Conservation (phyloP, 2,329 filamentous ascomycete genomes). For the Botrytis elliptica region DNA sequence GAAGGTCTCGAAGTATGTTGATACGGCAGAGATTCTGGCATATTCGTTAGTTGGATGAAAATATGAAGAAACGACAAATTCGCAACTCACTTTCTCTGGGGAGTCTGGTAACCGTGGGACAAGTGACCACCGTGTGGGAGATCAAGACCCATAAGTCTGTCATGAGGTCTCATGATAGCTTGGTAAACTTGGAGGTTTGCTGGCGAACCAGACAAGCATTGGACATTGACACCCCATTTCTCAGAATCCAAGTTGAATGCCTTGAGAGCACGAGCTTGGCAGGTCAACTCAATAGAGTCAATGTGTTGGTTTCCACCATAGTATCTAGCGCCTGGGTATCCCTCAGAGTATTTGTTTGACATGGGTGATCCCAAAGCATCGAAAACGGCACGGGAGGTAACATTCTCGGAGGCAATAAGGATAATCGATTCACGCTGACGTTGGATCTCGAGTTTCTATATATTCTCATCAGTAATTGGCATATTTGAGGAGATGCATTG, state of each 20-base stretch:
- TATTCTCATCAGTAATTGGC: constrained; percentile 24
- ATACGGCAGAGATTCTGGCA: constrained; percentile 83
- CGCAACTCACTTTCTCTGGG: constrained; percentile 73
- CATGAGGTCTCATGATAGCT: constrained; percentile 92
- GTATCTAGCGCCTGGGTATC: constrained; percentile 96
- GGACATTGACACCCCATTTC: constrained; percentile 99
- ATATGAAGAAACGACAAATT: background rate
- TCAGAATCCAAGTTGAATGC: constrained; percentile 82
- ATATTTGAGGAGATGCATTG: background rate
- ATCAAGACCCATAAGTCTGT: constrained; percentile 95
- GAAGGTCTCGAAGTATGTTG: constrained; percentile 98
- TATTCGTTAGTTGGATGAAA: constrained; percentile 24
- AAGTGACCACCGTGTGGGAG: constrained; percentile 94
- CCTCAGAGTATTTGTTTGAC: constrained; percentile 99
- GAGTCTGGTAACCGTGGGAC: constrained; percentile 96
- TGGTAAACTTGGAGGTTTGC: constrained; percentile 99
- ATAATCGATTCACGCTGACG: constrained; percentile 98
- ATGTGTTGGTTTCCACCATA: constrained; percentile 99
- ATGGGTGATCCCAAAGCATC: constrained; percentile 93
- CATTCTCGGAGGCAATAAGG: constrained; percentile 98
- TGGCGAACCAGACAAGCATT: constrained; percentile 87
- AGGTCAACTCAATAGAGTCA: constrained; percentile 90
- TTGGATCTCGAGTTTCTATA: constrained; percentile 84
- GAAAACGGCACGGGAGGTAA: constrained; percentile 97
- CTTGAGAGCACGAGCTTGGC: constrained; percentile 89